These are phyloP conservation scores for Malus asiatica DNA, from an alignment of 306 rosid genomes.

Conservation along the genomic window DNA sequence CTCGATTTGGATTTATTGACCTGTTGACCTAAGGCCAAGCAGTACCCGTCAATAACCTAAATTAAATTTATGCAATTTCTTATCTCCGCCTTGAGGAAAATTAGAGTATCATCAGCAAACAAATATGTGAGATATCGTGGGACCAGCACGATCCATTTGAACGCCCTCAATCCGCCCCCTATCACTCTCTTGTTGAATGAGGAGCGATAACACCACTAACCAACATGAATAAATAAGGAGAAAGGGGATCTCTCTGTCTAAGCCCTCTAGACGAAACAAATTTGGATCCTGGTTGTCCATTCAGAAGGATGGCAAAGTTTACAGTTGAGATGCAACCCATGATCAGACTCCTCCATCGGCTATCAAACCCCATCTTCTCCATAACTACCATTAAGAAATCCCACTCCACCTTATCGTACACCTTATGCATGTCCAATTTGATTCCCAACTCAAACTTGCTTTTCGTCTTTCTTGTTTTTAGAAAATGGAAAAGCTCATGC, in stretches of 20 bases:
- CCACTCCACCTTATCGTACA: neutral
- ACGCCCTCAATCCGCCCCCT: neutral
- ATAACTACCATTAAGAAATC: neutral
- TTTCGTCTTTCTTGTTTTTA: too few species aligned
- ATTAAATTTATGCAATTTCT: too few species aligned
- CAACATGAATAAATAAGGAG: neutral
- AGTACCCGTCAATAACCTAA: too few species aligned
- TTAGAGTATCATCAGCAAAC: too few species aligned
- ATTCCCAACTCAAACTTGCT: neutral
- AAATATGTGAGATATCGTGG: too few species aligned
- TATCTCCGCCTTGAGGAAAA: accelerated
- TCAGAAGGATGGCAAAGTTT: neutral
- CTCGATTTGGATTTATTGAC: too few species aligned
- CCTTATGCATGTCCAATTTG: neutral
- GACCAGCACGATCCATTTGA: too few species aligned
- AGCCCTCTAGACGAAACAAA: neutral
- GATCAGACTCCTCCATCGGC: neutral
- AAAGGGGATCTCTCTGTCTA: neutral
- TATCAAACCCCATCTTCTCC: neutral
- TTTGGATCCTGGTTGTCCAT: neutral
- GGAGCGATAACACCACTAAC: neutral
- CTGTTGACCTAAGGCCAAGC: too few species aligned
- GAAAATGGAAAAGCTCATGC: too few species aligned
- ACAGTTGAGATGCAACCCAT: neutral
- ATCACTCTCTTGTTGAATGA: neutral